phyloP scores from a whole-genome alignment of 164 flowering plant genomes.

The Stephania yunnanensis region DNA sequence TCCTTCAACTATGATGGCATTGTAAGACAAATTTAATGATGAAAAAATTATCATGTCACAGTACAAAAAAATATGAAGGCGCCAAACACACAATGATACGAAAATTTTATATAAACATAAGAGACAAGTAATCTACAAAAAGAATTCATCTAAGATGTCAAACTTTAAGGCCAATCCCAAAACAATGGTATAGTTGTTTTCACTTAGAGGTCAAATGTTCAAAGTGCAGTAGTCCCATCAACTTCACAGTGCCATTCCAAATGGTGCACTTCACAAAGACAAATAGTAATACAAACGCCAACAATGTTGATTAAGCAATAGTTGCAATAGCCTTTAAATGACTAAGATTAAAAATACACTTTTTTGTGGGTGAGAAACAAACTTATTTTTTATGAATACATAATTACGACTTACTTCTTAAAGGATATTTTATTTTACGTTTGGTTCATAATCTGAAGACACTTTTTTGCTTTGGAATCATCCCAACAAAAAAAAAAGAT shows the following conservation, averaged over 20 bases:
- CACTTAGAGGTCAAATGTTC: background rate
- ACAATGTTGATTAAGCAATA: background rate
- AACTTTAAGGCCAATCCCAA: background rate
- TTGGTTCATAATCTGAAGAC: no score
- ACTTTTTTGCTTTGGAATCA: no score
- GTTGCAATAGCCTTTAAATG: background rate
- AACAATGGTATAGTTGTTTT: background rate
- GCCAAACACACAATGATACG: background rate
- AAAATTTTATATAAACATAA: no score
- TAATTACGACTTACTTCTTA: no score
- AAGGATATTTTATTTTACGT: no score
- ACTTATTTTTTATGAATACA: no score
- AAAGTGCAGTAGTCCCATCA: background rate
- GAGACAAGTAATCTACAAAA: background rate
- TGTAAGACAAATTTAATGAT: background rate
- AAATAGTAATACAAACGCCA: no score
- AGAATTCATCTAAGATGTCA: background rate
- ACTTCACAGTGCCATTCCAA: background rate
- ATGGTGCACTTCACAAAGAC: background rate
- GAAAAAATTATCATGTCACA: background rate
- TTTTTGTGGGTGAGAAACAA: no score
- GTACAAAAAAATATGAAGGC: background rate
- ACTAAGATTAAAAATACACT: no score
- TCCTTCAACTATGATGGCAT: background rate
- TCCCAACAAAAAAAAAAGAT: no score